These are phyloP conservation scores for Fusarium sp. DNA, from an alignment of 2,329 filamentous ascomycete species.

Conservation along the genomic window DNA sequence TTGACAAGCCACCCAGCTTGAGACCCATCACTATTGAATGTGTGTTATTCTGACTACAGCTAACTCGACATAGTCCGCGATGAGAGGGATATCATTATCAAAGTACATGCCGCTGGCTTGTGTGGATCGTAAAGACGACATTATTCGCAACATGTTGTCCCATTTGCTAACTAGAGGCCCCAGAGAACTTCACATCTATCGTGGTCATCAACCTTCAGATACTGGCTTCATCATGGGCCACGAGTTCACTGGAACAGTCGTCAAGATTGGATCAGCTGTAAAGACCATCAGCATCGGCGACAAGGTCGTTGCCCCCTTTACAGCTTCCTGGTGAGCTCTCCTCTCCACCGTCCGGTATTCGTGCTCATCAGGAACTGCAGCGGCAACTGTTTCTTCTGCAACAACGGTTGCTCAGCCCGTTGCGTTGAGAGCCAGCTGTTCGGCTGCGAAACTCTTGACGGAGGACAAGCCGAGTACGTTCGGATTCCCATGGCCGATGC, in stretches of 20 bases:
- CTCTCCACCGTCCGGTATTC: neutral
- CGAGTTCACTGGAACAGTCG: conserved; percentile 84
- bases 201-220: conserved; percentile 78
- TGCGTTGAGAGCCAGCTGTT: conserved; percentile 79
- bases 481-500: conserved; percentile 84
- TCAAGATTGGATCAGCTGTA: conserved; percentile 75
- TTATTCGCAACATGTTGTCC: neutral
- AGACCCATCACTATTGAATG: neutral
- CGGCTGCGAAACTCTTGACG: conserved; percentile 76
- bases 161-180: neutral
- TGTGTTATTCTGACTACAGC: conserved; percentile 1
- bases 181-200: conserved; percentile 89
- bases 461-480: conserved; percentile 85
- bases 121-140: conserved; percentile 81
- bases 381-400: conserved; percentile 86
- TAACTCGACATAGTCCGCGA: conserved; percentile 65
- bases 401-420: conserved; percentile 78
- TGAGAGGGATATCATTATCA: conserved; percentile 81
- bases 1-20: neutral
- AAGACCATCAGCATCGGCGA: conserved; percentile 79
- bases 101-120: conserved; percentile 83
- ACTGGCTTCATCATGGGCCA: conserved; percentile 80
- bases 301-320: conserved; percentile 85
- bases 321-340: conserved; percentile 74
- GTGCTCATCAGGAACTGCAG: conserved; percentile 35